Evolutionary conservation across 129 eudicot species (phyloP).

Genomic region (Lactuca sativa): DNA sequence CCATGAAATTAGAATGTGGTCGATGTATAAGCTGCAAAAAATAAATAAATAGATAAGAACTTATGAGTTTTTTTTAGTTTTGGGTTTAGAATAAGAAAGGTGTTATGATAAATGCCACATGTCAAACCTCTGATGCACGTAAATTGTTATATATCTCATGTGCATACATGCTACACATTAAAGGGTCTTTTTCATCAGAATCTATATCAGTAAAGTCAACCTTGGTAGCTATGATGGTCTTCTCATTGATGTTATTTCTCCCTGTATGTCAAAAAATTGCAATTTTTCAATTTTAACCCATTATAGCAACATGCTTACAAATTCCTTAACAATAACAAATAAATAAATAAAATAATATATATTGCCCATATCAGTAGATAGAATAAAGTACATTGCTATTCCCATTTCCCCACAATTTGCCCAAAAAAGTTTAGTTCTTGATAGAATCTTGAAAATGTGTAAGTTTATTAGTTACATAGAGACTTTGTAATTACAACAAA

Average conservation of each 20-base stretch:
- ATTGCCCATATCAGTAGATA: neutral
- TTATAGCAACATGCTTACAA: too few relatives aligned
- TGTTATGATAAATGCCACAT: slow-evolving; percentile 3
- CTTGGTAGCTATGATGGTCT: slow-evolving; percentile 13
- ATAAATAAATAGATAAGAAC: slow-evolving; percentile 1
- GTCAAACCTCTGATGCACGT: slow-evolving; percentile 69
- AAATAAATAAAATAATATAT: neutral
- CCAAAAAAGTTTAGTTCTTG: neutral
- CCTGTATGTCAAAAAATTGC: slow-evolving; percentile 10
- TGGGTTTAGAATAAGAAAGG: slow-evolving; percentile 1
- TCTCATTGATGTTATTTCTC: slow-evolving; percentile 20
- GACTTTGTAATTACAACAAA: slow-evolving; percentile 23
- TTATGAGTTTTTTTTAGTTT: slow-evolving; percentile 6
- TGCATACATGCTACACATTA: slow-evolving; percentile 63
- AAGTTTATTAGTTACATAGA: neutral
- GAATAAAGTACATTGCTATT: neutral
- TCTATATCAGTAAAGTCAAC: slow-evolving; percentile 54
- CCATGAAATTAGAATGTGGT: slow-evolving; percentile 54
- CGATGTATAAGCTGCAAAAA: slow-evolving; percentile 50
- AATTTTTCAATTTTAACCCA: neutral
- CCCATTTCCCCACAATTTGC: too few relatives aligned
- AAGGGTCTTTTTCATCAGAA: slow-evolving; percentile 60
- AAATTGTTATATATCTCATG: slow-evolving; percentile 57
- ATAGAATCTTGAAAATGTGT: neutral
- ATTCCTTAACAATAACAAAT: too few relatives aligned